Percentiles rank a stretch among this genome's conserved stretches.
Conservation (phyloP, 2,329 filamentous ascomycete genomes). For the Cadophora sp. region DNA sequence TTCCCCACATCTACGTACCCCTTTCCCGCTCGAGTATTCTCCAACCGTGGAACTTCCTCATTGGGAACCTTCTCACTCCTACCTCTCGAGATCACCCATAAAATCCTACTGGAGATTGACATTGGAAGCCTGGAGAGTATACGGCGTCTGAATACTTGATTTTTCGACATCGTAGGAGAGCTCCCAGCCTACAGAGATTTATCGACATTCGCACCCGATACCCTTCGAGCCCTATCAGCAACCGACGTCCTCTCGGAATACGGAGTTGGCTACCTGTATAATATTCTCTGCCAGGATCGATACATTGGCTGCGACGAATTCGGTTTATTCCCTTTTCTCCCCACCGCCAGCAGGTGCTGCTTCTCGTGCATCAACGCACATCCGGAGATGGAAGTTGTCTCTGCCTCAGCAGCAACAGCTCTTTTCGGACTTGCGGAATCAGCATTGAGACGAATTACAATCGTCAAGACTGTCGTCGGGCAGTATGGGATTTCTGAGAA, state of each 20-base stretch:
- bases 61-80: constrained; percentile 13
- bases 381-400: constrained; percentile 17
- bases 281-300: constrained; percentile 12
- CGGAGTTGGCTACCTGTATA: constrained; percentile 6
- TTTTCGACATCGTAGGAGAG: constrained; percentile 6
- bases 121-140: constrained; percentile 15
- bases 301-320: constrained; percentile 12
- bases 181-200: constrained; percentile 14
- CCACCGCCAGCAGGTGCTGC: constrained; percentile 17
- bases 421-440: constrained; percentile 19
- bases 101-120: constrained; percentile 18
- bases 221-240: constrained; percentile 14
- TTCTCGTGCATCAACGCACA: constrained; percentile 19
- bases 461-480: constrained; percentile 16
- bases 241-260: constrained; percentile 8
- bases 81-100: constrained; percentile 18
- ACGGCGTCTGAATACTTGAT: constrained; percentile 15
- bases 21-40: constrained; percentile 14
- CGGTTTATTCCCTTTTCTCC: constrained; percentile 22
- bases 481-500: constrained; percentile 19
- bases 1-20: constrained; percentile 7
- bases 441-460: constrained; percentile 18
- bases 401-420: constrained; percentile 15
- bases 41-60: constrained; percentile 9
- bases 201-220: constrained; percentile 4